These are phyloP conservation scores for Beauveria sp. DNA, from an alignment of 2,329 filamentous ascomycete genomes.

Conservation along the genomic window DNA sequence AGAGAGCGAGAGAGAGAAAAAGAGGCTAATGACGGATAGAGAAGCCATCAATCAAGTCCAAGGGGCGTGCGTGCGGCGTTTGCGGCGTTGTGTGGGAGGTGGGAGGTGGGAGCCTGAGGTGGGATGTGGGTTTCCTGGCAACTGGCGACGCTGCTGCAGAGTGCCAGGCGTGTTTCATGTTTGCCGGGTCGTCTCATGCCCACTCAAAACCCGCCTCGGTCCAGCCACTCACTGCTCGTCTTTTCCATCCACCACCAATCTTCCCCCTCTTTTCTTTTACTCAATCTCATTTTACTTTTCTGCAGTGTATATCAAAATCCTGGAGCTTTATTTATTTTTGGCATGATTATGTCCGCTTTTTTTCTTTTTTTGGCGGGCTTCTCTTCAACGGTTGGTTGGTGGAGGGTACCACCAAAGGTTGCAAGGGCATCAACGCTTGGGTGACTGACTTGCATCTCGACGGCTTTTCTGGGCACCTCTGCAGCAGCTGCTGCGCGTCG, in stretches of 20 bases:
- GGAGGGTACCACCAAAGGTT: no score
- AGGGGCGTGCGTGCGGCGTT: background rate
- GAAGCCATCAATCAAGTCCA: background rate
- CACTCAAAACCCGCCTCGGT: constrained; percentile 1
- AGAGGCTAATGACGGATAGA: no score
- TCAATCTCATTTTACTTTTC: background rate
- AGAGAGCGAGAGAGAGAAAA: no score
- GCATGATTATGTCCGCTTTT: background rate
- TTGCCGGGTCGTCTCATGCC: constrained; percentile 13
- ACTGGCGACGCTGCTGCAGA: background rate
- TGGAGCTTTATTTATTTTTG: background rate
- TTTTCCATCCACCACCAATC: background rate
- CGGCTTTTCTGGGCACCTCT: no score
- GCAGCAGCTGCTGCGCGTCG: no score
- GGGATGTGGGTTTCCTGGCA: background rate
- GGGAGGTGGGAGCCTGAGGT: no score
- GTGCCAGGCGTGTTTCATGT: constrained; percentile 17
- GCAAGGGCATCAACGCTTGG: no score
- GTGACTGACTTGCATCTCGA: no score
- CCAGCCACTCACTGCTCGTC: background rate
- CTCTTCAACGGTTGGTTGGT: no score
- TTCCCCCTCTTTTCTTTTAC: background rate
- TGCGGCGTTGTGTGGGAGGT: background rate
- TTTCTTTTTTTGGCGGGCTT: no score
- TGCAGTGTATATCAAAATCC: no score